Percentiles rank a stretch among this genome's conserved stretches.
These are phyloP conservation scores for Myrica gale DNA, from an alignment of 306 rosid species.

Conservation along the genomic window DNA sequence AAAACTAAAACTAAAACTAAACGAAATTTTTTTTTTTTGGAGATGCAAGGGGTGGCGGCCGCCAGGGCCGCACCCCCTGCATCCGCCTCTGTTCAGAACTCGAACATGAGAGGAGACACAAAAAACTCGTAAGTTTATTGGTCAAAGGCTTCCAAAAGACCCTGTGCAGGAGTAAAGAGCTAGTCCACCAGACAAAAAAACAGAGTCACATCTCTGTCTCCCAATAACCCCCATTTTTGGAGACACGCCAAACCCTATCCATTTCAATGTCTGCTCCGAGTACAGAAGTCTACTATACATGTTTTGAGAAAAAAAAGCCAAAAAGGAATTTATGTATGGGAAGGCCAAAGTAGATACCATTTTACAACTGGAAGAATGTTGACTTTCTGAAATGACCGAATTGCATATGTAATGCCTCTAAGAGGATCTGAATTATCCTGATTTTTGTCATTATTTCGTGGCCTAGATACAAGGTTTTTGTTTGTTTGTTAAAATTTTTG, in stretches of 20 bases:
- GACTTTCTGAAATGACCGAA: neutral
- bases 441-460: neutral
- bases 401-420: neutral
- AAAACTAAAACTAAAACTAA: too few relatives aligned
- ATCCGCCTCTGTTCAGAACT: too few relatives aligned
- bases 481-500: too few relatives aligned
- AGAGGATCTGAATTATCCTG: neutral
- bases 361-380: neutral
- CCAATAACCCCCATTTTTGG: conserved; percentile 11
- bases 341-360: neutral
- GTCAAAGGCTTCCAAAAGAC: conserved; percentile 1
- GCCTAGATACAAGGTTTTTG: too few relatives aligned
- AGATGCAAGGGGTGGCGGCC: too few relatives aligned
- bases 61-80: too few relatives aligned
- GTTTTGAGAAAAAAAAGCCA: too few relatives aligned
- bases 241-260: neutral
- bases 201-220: neutral
- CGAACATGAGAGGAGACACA: too few relatives aligned
- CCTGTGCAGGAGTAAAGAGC: neutral
- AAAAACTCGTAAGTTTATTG: too few relatives aligned
- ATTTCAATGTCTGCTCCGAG: neutral
- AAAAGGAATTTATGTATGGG: neutral
- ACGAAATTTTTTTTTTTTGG: too few relatives aligned
- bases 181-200: conserved; percentile 8
- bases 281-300: neutral